phyloP scores from a whole-genome alignment of 129 eudicot species.

The Deinandra increscens region DNA sequence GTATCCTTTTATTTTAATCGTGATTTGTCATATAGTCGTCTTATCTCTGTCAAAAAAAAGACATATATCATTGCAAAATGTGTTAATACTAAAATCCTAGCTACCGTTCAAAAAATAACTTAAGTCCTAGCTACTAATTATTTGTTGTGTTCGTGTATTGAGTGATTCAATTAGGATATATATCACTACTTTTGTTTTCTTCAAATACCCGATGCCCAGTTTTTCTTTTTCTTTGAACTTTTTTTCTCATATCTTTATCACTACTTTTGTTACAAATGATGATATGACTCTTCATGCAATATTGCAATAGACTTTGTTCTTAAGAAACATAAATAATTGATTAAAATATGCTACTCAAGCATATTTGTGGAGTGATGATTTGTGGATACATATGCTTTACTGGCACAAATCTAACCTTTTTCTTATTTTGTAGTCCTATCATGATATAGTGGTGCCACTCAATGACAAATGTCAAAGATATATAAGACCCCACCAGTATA shows the following conservation, averaged over 20 bases:
- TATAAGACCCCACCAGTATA: constrained; percentile 35
- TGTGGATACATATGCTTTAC: constrained; percentile 34
- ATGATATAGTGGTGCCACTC: constrained; percentile 30
- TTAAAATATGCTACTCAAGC: constrained; percentile 12
- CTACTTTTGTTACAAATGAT: constrained; percentile 21
- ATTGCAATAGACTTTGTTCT: constrained; percentile 9
- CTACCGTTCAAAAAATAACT: too few relatives aligned
- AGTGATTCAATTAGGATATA: neutral
- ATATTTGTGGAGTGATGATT: constrained; percentile 36
- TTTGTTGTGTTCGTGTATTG: neutral
- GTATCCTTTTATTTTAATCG: neutral
- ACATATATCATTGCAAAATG: neutral
- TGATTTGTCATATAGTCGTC: neutral
- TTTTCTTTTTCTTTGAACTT: neutral
- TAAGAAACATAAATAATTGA: constrained; percentile 19
- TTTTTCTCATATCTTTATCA: neutral
- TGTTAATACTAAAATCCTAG: neutral
- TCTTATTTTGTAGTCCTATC: neutral
- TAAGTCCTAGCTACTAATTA: too few relatives aligned
- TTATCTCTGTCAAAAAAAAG: too few relatives aligned
- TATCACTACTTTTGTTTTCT: neutral
- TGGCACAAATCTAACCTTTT: constrained; percentile 29
- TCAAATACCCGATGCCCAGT: neutral
- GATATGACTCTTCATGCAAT: constrained; percentile 22
- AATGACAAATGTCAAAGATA: constrained; percentile 36